A percentile compares a stretch with the other conserved stretches of the same genome.
Evolutionary conservation across 331 rosid species (phyloP).

Genomic region (Rhamnella rubrinervis): DNA sequence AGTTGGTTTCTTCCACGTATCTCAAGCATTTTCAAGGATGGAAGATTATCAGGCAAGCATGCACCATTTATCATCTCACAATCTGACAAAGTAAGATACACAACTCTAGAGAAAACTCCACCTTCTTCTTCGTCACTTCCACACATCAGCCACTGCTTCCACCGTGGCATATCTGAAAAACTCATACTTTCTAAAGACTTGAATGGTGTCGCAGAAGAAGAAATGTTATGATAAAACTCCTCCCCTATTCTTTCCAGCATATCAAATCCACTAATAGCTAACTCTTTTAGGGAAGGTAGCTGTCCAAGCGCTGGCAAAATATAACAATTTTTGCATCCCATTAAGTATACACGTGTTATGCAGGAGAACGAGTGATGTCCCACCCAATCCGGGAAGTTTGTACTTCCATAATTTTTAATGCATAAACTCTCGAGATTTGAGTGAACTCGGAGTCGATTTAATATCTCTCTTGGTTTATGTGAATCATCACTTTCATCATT

Average conservation of each 20-base stretch:
- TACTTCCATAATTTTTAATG: slow-evolving; percentile 1
- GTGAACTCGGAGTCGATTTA: slow-evolving; percentile 17
- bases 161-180: slow-evolving; percentile 4
- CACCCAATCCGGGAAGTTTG: slow-evolving; percentile 11
- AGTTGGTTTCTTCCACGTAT: too few species aligned
- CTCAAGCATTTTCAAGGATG: too few species aligned
- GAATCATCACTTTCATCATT: slow-evolving; percentile 4
- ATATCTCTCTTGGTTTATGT: background rate
- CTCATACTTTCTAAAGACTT: slow-evolving; percentile 7
- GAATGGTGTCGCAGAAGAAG: slow-evolving; percentile 1
- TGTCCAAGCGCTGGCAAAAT: slow-evolving; percentile 10
- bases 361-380: background rate
- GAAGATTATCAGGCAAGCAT: background rate
- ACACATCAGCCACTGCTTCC: slow-evolving; percentile 18
- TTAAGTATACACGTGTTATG: background rate
- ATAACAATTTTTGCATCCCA: slow-evolving; percentile 3
- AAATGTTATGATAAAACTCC: background rate
- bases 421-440: slow-evolving; percentile 4
- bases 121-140: background rate
- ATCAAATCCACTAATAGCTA: background rate
- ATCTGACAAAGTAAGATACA: background rate
- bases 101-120: background rate
- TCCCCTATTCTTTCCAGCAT: background rate
- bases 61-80: slow-evolving; percentile 10
- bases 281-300: background rate